Evolutionary conservation across 495 filamentous ascomycete genomes (phyloP).

Genomic region (Choiromyces venosus): DNA sequence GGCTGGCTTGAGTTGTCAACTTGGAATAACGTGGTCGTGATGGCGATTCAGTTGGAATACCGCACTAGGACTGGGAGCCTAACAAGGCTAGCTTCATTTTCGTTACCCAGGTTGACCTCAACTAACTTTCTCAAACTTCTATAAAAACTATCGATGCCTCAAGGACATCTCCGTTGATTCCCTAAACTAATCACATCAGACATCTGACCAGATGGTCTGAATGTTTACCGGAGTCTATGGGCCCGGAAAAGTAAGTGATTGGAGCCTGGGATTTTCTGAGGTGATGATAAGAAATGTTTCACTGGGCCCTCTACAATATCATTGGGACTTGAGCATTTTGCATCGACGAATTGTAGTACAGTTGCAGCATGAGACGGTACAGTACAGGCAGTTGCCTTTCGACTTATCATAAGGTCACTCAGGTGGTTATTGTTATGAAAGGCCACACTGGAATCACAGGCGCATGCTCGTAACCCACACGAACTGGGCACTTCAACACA

Average conservation of each 20-base stretch:
- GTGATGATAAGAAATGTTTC: not conserved
- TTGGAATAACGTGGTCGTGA: not conserved
- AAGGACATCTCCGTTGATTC: not conserved
- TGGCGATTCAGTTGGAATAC: not conserved
- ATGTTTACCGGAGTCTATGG: not conserved
- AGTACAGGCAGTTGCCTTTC: not conserved
- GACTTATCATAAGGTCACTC: not conserved
- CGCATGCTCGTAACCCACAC: not conserved
- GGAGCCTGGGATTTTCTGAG: not conserved
- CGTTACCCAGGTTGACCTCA: not conserved
- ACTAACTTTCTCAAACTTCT: not conserved
- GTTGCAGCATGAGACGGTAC: not conserved
- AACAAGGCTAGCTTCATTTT: not conserved
- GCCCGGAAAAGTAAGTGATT: not conserved
- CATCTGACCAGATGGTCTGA: not conserved
- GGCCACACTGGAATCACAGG: too few species aligned
- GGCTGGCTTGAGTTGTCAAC: not conserved
- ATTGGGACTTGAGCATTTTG: not conserved
- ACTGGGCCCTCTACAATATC: not conserved
- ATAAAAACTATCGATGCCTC: not conserved
- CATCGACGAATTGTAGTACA: not conserved
- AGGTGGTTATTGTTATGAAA: not conserved
- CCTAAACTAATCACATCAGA: not conserved
- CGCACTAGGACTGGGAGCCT: not conserved
- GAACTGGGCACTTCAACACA: not conserved